phyloP scores from a whole-genome alignment of 2,329 filamentous ascomycete species.

The Xylaria sp. region DNA sequence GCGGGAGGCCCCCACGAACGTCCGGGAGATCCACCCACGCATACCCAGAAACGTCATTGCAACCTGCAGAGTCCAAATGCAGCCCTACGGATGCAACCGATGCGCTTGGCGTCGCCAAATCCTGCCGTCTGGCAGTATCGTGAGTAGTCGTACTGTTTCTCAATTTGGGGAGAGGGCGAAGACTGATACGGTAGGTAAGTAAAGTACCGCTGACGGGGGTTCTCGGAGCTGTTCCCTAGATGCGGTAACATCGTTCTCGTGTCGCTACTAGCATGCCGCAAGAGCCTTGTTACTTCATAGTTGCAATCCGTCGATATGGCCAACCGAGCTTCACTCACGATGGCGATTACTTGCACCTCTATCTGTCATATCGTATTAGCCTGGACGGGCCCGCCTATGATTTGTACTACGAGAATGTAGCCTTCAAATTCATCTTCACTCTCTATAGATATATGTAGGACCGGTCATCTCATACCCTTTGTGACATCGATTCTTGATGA shows the following conservation, averaged over 20 bases:
- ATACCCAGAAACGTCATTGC: conserved; percentile 32
- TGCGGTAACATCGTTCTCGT: conserved; percentile 38
- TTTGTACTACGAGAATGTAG: conserved; percentile 25
- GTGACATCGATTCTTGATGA: conserved; percentile 9
- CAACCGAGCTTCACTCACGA: conserved; percentile 33
- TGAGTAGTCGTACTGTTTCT: conserved; percentile 20
- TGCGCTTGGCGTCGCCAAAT: conserved; percentile 23
- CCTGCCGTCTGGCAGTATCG: conserved; percentile 16
- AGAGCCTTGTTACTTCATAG: conserved; percentile 24
- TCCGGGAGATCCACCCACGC: conserved; percentile 32
- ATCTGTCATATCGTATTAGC: conserved; percentile 31
- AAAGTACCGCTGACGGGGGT: conserved; percentile 31
- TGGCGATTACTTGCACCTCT: conserved; percentile 4
- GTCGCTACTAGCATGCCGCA: conserved; percentile 34
- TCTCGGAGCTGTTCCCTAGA: conserved; percentile 34
- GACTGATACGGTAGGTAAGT: conserved; percentile 27
- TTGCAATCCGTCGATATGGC: conserved; percentile 26
- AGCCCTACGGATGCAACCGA: conserved; percentile 36
- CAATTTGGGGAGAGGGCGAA: conserved; percentile 14
- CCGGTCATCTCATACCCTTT: conserved; percentile 1
- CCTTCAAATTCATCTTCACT: conserved; percentile 1
- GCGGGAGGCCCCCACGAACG: conserved; percentile 34
- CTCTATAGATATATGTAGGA: conserved; percentile 29
- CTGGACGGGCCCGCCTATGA: conserved; percentile 16
- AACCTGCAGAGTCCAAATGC: conserved; percentile 35